These are phyloP conservation scores for Leccinum angustisporum DNA, from an alignment of 1,284 basidiomycete species.

Conservation along the genomic window DNA sequence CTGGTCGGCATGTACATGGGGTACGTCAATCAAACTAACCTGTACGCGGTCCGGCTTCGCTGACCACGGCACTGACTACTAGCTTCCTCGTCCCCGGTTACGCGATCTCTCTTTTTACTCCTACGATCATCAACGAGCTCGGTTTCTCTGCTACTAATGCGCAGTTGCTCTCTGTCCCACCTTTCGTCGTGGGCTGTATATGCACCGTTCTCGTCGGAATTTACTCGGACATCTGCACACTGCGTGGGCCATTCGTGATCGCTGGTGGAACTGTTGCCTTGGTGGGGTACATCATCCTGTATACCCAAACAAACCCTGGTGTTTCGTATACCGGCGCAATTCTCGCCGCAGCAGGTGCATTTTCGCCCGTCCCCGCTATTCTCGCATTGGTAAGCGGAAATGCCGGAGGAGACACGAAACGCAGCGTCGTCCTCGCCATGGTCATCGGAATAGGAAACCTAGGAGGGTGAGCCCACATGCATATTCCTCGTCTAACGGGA, in stretches of 20 bases:
- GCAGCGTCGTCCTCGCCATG: background rate
- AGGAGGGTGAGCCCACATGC: conserved; percentile 40
- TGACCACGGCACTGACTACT: background rate
- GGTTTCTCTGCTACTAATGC: conserved; percentile 1
- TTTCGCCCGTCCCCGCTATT: background rate
- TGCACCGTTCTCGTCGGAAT: background rate
- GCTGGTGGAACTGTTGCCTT: background rate
- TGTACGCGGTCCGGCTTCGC: background rate
- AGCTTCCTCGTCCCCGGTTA: background rate
- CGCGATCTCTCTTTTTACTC: background rate
- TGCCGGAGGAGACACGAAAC: background rate
- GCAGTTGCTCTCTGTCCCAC: background rate
- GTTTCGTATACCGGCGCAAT: background rate
- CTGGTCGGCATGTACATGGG: background rate
- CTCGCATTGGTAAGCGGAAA: background rate
- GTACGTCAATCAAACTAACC: background rate
- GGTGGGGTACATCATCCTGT: background rate
- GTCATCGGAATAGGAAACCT: conserved; percentile 53
- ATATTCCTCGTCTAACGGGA: background rate
- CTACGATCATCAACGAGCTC: conserved; percentile 1
- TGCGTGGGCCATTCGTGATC: background rate
- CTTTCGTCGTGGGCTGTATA: background rate
- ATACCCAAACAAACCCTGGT: background rate
- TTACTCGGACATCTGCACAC: background rate
- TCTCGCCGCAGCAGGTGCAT: background rate